Base-by-base conservation (phyloP, 2,329 filamentous ascomycete species). In the Xylariaceae sp. region DNA sequence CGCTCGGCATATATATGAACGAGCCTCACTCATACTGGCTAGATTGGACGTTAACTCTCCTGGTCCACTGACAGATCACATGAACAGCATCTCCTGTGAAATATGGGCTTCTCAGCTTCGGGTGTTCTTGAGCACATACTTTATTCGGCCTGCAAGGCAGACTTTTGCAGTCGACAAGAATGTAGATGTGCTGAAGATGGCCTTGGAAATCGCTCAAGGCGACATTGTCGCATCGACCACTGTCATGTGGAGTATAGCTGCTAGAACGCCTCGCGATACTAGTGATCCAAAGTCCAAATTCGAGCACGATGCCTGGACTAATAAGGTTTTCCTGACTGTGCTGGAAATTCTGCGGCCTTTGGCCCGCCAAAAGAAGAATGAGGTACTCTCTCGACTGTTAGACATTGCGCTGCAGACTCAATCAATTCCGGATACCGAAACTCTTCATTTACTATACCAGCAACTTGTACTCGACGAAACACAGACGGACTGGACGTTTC, bases 81-180 rank as follows among this genome's bases (percentile, higher is more conserved):
- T 64, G n/a, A 62, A 65, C 8, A 47, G 59, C 7, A 53, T 56
- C n/a, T 64, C 67, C 16, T 64, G 62, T 48, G 62, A 65, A 3
- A 65, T 64, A 3, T 84, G 80, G 81, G 65, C 68, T 1, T 63
- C 64, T 3, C 75, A 77, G 41, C 65, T 83, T 1, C 72, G 75
- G 47, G 70, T 65, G 2, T 79, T 83, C 46, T 68, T 83, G 60
- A 74, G 74, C 42, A 72, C 72, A 30, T 79, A 75, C 59, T 68
- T 84, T 51, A 73, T 82, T 43, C 71, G 80, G 1, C 80, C 80
- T 0, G 75, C 77, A 0, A 74, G 77, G 53, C 71, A 75, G 1
- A 67, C 69, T 1, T 83, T 78, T 53, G 57, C 78, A 15, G 74
- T 71, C 51, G 70, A 70, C 19, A 69, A 70, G 37, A 71, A 72